phyloP scores from a whole-genome alignment of 2,329 filamentous ascomycete genomes.

The Ascochyta lentis region DNA sequence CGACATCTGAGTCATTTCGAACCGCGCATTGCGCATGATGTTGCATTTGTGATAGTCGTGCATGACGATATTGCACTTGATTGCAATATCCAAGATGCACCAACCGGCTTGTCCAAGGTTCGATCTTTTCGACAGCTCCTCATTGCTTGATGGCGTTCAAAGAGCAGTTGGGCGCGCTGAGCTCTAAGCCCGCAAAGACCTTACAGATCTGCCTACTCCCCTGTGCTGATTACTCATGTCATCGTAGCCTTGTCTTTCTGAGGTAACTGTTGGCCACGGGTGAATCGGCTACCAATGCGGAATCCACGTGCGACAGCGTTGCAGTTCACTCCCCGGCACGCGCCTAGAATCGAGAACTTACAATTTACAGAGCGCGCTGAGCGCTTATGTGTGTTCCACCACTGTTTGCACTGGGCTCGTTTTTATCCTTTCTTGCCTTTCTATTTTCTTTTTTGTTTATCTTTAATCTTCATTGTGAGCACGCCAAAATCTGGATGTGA shows the following conservation, averaged over 20 bases:
- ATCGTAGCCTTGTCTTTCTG: not conserved
- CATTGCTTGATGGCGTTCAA: not conserved
- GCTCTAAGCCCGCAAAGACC: not conserved
- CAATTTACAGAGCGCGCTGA: too few relatives aligned
- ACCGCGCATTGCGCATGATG: not conserved
- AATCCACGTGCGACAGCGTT: too few relatives aligned
- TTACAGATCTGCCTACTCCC: not conserved
- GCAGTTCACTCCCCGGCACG: too few relatives aligned
- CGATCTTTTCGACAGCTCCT: not conserved
- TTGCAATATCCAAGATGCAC: not conserved
- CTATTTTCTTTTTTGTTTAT: too few relatives aligned
- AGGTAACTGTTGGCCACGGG: not conserved
- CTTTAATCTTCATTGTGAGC: too few relatives aligned
- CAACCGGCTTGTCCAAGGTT: not conserved
- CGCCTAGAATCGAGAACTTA: too few relatives aligned
- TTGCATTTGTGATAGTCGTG: not conserved
- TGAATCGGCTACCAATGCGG: not conserved
- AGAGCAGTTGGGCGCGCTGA: not conserved
- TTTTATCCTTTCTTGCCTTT: too few relatives aligned
- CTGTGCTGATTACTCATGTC: not conserved
- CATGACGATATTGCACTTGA: not conserved
- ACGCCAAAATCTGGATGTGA: too few relatives aligned
- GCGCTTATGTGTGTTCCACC: too few relatives aligned
- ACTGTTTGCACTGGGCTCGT: too few relatives aligned
- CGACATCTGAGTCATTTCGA: not conserved